Conservation (phyloP, 2,329 filamentous ascomycete genomes). For the Colletotrichum kahawae region DNA sequence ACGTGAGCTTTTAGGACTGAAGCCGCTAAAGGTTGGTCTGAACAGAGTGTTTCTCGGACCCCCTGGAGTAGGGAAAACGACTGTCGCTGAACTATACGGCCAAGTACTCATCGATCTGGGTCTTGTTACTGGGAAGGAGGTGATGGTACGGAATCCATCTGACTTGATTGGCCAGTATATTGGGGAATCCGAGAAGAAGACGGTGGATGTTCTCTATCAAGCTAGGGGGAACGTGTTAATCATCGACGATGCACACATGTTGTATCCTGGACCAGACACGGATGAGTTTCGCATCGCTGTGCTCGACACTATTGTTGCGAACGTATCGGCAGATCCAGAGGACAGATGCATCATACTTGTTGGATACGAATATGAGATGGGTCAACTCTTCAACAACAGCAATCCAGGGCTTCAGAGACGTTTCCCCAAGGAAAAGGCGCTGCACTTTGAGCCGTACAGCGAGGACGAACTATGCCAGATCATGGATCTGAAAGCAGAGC, state of each 20-base stretch:
- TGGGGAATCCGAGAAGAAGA: too few species aligned
- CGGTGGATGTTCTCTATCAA: too few species aligned
- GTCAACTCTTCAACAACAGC: constrained; percentile 63
- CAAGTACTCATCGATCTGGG: constrained; percentile 64
- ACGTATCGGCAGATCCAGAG: constrained; percentile 64
- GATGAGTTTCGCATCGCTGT: constrained; percentile 49
- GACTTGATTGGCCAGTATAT: too few species aligned
- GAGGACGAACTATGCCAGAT: constrained; percentile 56
- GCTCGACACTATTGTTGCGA: constrained; percentile 66
- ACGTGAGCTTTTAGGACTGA: constrained; percentile 58
- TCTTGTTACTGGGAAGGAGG: constrained; percentile 62
- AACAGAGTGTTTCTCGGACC: constrained; percentile 66
- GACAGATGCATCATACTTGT: constrained; percentile 67
- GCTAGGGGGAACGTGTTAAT: constrained; percentile 66
- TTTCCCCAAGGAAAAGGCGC: constrained; percentile 60
- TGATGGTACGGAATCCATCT: constrained; percentile 58
- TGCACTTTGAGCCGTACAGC: constrained; percentile 64
- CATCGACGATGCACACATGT: constrained; percentile 69
- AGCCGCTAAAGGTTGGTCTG: constrained; percentile 52
- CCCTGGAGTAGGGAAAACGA: constrained; percentile 69
- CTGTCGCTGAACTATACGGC: constrained; percentile 67
- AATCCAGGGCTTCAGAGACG: constrained; percentile 64
- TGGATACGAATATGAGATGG: constrained; percentile 65
- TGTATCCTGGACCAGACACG: constrained; percentile 33
- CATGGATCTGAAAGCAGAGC: constrained; percentile 57